phyloP scores from a whole-genome alignment of 108 stramenopile genomes.

The Schizochytrium sp. region DNA sequence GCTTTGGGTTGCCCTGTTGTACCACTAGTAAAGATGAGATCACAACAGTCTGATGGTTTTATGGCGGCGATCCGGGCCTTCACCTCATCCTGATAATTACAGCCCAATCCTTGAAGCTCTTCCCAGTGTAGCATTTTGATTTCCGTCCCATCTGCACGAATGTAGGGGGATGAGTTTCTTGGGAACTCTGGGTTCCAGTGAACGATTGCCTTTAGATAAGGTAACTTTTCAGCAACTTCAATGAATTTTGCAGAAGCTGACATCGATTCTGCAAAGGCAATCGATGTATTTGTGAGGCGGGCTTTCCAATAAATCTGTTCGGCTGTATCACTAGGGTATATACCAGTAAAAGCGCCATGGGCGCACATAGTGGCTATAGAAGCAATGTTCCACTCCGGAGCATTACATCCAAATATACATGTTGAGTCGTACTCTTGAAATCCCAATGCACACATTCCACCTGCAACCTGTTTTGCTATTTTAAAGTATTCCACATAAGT shows the following conservation, averaged over 20 bases:
- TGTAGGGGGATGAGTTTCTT: constrained; percentile 27
- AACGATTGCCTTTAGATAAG: constrained; percentile 79
- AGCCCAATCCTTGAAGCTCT: constrained; percentile 13
- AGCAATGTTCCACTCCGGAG: constrained; percentile 77
- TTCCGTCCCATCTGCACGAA: constrained; percentile 64
- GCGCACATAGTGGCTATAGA: constrained; percentile 78
- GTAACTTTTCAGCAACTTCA: constrained; percentile 66
- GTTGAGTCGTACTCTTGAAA: constrained; percentile 75
- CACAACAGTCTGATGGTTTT: constrained; percentile 74
- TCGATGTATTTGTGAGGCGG: constrained; percentile 79
- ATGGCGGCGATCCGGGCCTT: constrained; percentile 63
- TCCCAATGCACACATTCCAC: constrained; percentile 45
- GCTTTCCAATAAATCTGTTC: constrained; percentile 81
- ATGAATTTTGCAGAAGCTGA: constrained; percentile 78
- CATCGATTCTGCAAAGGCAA: constrained; percentile 77
- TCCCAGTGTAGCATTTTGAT: constrained; percentile 64
- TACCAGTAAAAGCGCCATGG: constrained; percentile 79
- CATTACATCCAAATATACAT: constrained; percentile 85
- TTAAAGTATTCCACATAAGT: constrained; percentile 24
- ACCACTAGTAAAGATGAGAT: constrained; percentile 84
- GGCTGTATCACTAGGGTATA: constrained; percentile 80
- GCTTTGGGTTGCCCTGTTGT: constrained; percentile 87
- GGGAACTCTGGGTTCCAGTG: constrained; percentile 72
- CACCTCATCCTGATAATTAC: constrained; percentile 24
- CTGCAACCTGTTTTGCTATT: neutral